Conservation (phyloP, 73 alveolate species). For the Stentor coeruleus region DNA sequence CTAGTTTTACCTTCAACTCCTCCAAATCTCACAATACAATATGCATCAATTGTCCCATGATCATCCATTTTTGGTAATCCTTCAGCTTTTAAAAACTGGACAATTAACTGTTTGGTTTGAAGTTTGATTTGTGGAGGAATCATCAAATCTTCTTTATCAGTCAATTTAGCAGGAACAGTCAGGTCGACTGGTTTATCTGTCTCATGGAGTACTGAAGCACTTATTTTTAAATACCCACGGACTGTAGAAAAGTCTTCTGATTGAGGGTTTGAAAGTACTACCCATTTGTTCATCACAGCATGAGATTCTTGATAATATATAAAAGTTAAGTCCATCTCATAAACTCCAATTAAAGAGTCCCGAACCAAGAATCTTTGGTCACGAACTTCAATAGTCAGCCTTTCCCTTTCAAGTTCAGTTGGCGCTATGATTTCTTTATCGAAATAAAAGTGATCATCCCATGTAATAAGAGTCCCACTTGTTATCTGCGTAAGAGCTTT, state of each 20-base stretch:
- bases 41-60: conserved; percentile 2
- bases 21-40: conserved; percentile 11
- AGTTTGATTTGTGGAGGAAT: conserved; percentile 14
- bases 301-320: conserved; percentile 47
- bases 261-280: conserved; percentile 59
- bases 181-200: conserved; percentile 55
- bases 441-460: conserved; percentile 56
- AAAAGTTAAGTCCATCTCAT: conserved; percentile 47
- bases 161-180: not conserved
- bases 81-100: not conserved
- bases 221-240: conserved; percentile 60
- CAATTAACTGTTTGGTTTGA: not conserved
- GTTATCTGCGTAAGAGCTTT: conserved; percentile 41
- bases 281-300: conserved; percentile 52
- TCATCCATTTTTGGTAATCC: not conserved
- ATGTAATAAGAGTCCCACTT: conserved; percentile 31
- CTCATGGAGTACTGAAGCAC: conserved; percentile 55
- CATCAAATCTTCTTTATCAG: not conserved
- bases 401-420: conserved; percentile 45
- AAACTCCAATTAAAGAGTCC: conserved; percentile 47
- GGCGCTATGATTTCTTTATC: conserved; percentile 40
- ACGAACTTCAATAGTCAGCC: conserved; percentile 52
- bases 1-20: not conserved
- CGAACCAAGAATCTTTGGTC: conserved; percentile 41
- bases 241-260: conserved; percentile 43